These are phyloP conservation scores for Thielaviopsis ethacetica DNA, from an alignment of 2,329 filamentous ascomycete species.

Conservation along the genomic window DNA sequence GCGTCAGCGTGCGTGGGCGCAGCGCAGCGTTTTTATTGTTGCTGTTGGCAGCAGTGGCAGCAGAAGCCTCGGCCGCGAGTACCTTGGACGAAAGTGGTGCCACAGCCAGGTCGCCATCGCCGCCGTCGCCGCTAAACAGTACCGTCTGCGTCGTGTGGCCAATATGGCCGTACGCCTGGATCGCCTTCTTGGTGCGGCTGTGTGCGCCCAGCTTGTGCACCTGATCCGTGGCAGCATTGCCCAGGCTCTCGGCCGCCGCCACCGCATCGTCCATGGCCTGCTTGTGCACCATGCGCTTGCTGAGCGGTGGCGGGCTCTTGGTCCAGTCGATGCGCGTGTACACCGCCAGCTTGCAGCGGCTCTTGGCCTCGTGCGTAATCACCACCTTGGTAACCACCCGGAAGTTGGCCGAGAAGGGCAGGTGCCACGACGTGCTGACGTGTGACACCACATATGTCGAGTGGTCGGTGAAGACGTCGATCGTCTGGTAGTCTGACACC, in stretches of 20 bases:
- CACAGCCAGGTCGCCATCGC: constrained; percentile 5
- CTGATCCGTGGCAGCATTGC: constrained; percentile 62
- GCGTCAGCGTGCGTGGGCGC: constrained; percentile 44
- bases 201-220: constrained; percentile 58
- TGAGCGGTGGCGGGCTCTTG: constrained; percentile 40
- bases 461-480: constrained; percentile 69
- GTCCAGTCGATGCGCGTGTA: constrained; percentile 83
- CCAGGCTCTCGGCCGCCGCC: constrained; percentile 56
- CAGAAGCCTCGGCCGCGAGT: background rate
- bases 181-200: constrained; percentile 59
- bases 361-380: constrained; percentile 85
- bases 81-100: background rate
- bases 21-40: constrained; percentile 38
- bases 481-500: constrained; percentile 68
- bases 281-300: constrained; percentile 44
- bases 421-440: constrained; percentile 57
- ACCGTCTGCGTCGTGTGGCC: constrained; percentile 51
- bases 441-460: constrained; percentile 49
- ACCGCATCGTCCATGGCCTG: constrained; percentile 62
- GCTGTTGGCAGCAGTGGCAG: constrained; percentile 20
- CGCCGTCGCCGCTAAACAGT: constrained; percentile 35
- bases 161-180: constrained; percentile 63
- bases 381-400: constrained; percentile 78
- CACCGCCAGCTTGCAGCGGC: constrained; percentile 77
- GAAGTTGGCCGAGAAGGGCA: constrained; percentile 67